A percentile compares a stretch with the other conserved stretches of the same genome.
Evolutionary conservation across 768 basidiomycete species (phyloP).

Genomic region (Macrolepiota fuliginosa): DNA sequence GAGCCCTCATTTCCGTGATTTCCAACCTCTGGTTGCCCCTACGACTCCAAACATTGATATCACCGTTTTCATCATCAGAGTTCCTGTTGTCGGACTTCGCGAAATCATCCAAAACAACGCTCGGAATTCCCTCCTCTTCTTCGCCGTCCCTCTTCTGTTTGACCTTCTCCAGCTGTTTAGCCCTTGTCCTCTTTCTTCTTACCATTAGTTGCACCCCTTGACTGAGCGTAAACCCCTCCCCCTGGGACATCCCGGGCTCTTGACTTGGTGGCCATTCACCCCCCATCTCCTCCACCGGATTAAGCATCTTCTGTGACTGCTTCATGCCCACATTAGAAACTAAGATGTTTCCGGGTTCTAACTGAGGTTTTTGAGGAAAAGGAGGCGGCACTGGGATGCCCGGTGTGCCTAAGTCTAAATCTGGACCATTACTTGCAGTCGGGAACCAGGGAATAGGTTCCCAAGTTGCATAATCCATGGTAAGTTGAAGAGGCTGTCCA

Average conservation of each 20-base stretch:
- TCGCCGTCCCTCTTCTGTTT: background rate
- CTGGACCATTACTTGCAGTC: background rate
- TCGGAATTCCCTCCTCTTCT: slow-evolving; percentile 3
- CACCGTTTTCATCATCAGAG: background rate
- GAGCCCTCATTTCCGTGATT: background rate
- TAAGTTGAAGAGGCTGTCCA: background rate
- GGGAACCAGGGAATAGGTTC: background rate
- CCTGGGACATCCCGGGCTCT: slow-evolving; percentile 1
- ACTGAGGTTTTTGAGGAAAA: background rate
- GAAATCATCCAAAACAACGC: slow-evolving; percentile 2
- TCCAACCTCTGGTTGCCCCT: background rate
- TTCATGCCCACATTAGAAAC: background rate
- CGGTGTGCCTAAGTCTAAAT: background rate
- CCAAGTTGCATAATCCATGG: background rate
- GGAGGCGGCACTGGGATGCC: background rate
- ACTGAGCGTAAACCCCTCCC: background rate
- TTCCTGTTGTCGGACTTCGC: background rate
- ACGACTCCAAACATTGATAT: background rate
- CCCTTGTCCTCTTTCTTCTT: slow-evolving; percentile 2
- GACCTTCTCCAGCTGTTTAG: slow-evolving; percentile 6
- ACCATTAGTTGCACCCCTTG: background rate
- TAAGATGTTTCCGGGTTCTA: background rate
- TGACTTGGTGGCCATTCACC: slow-evolving; percentile 1
- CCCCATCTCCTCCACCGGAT: background rate
- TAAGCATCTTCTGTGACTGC: background rate